phyloP scores from a whole-genome alignment of 257 asterid genomes.

The Coffea canephora region DNA sequence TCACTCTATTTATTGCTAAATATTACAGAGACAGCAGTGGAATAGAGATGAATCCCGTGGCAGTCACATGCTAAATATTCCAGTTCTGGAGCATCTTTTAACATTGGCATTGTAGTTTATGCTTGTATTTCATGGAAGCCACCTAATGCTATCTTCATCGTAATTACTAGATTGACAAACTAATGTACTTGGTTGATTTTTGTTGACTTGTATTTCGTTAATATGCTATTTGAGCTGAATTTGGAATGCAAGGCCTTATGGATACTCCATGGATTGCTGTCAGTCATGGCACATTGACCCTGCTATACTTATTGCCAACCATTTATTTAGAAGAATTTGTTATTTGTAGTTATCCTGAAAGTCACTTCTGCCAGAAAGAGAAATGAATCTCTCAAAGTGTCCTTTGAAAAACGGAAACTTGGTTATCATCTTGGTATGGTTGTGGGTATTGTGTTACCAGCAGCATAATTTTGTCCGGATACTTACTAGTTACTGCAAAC shows the following conservation, averaged over 20 bases:
- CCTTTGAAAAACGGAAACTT: neutral
- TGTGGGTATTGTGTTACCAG: neutral
- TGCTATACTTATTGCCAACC: neutral
- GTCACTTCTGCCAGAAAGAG: neutral
- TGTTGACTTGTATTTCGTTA: neutral
- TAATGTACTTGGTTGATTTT: neutral
- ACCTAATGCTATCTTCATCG: neutral
- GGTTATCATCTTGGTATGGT: neutral
- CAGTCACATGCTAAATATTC: neutral
- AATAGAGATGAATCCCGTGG: neutral
- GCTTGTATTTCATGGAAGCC: neutral
- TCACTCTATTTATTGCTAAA: neutral
- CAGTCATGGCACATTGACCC: neutral
- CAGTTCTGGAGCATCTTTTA: neutral
- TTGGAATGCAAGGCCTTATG: neutral
- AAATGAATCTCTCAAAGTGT: neutral
- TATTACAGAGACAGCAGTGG: neutral
- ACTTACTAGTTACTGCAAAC: neutral
- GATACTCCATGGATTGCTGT: neutral
- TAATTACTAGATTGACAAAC: neutral
- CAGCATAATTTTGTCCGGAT: neutral
- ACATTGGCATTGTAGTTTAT: neutral
- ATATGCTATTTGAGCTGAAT: neutral
- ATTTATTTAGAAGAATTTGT: neutral
- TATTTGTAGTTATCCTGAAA: neutral